Base-by-base conservation (phyloP, 768 basidiomycete species). In the Mrakia gelida region DNA sequence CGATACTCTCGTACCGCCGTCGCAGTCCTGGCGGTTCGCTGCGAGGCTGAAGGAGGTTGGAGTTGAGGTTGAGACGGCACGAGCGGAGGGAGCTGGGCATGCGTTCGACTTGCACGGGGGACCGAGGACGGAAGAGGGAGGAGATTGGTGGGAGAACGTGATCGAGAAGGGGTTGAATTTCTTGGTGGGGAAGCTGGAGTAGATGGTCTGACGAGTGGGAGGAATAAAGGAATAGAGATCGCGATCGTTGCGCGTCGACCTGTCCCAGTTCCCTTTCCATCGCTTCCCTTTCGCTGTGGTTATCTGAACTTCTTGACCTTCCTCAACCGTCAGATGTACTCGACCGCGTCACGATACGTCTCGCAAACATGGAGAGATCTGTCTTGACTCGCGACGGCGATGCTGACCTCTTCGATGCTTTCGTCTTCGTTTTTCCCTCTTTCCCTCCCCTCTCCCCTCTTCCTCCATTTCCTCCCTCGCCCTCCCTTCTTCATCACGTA, bases 21-120 rank as follows among this genome's bases (percentile, higher is more conserved):
- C 56, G 18, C 76, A 77, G 45, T 71, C 70, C 4, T 77, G 70
- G 70, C 9, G 34, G 56, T 77, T 71, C 41, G 76, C 52, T 0
- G 41, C 71, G 59, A 30, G 56, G n/a, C 68, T 77, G 13, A 43
- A 72, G 71, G 54, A 54, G 68, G 34, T 77, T 52, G 76, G 76
- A 10, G 68, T 71, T 32, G 76, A 71, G 70, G 76, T 77, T 13
- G 56, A 23, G 3, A 43, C 30, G n/a, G 54, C 28, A 21, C 23
- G 76, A 23, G 76, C 71, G 15, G 38, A 77, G 23, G 56, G 34
- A 26, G 76, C 56, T 10, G 56, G 38, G 1, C 76, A 77, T 28
- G 54, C 54, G 26, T 77, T 71, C 41, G 76, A 77, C 43, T 11
- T 43, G n/a, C 21, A 43, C 26, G 73, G 73, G 7, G 73, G 73